Percentiles rank a stretch among this genome's conserved stretches.
These are phyloP conservation scores for Aureobasidium sp. DNA, from an alignment of 2,329 filamentous ascomycete species.

Conservation along the genomic window DNA sequence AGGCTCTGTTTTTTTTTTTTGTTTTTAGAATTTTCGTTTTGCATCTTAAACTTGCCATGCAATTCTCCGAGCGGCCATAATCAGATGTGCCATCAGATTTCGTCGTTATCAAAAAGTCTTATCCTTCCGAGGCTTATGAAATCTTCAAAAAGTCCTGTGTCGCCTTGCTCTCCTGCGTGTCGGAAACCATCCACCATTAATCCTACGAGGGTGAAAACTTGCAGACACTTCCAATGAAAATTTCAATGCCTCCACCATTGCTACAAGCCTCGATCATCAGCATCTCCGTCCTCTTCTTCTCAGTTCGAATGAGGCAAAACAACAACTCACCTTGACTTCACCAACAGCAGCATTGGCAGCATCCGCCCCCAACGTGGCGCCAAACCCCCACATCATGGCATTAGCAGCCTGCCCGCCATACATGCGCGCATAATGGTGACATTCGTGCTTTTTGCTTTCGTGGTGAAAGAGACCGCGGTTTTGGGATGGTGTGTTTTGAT, in stretches of 20 bases:
- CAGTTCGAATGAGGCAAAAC: not conserved
- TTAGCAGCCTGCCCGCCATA: slow-evolving; percentile 26
- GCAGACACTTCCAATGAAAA: no score
- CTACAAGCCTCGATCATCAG: not conserved
- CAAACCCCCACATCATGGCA: slow-evolving; percentile 25
- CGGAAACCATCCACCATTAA: no score
- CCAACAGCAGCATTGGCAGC: slow-evolving; percentile 27
- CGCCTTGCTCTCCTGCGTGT: no score
- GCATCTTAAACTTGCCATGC: no score
- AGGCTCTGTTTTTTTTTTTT: no score
- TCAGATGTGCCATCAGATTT: no score
- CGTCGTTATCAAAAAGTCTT: no score
- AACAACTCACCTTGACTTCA: slow-evolving; percentile 24
- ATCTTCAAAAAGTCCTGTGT: no score
- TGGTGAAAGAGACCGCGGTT: slow-evolving; percentile 25
- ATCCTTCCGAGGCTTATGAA: no score
- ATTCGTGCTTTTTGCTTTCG: slow-evolving; percentile 25
- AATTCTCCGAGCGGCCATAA: no score
- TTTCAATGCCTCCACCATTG: slow-evolving; percentile 19
- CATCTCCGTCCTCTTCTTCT: not conserved
- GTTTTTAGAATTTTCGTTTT: no score
- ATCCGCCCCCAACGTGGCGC: slow-evolving; percentile 26
- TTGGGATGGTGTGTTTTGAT: slow-evolving; percentile 25
- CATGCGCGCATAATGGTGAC: slow-evolving; percentile 27
- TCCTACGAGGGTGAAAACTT: no score